Evolutionary conservation across 2,329 filamentous ascomycete genomes (phyloP).

Genomic region (Trichoderma brevicompactum): DNA sequence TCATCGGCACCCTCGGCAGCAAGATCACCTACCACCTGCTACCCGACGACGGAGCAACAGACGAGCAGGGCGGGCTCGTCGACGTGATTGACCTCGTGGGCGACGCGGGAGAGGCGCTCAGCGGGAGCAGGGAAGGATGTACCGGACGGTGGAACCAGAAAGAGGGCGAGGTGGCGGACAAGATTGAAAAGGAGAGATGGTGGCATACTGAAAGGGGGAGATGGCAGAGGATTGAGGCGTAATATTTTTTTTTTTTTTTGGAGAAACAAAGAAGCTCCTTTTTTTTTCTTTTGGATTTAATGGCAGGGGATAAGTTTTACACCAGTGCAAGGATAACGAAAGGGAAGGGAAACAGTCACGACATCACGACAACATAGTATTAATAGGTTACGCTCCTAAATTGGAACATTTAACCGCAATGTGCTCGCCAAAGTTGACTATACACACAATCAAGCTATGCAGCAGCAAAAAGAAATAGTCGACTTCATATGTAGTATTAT

Average conservation of each 20-base stretch:
- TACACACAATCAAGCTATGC: neutral
- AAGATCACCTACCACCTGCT: slow-evolving; percentile 63
- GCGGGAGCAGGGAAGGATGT: slow-evolving; percentile 47
- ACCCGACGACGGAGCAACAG: slow-evolving; percentile 60
- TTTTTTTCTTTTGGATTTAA: neutral
- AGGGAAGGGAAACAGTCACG: neutral
- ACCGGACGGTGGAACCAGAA: slow-evolving; percentile 53
- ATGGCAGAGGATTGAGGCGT: slow-evolving; percentile 43
- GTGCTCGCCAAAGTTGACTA: neutral
- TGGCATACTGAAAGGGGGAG: slow-evolving; percentile 55
- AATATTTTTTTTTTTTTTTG: neutral
- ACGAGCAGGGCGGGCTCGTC: slow-evolving; percentile 61
- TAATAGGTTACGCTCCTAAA: slow-evolving; percentile 1
- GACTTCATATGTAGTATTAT: slow-evolving; percentile 9
- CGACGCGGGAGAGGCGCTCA: slow-evolving; percentile 52
- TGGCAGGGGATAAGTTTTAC: neutral
- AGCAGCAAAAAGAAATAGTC: neutral
- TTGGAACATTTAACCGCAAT: neutral
- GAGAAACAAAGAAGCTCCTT: neutral
- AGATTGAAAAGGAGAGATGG: slow-evolving; percentile 55
- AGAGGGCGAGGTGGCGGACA: slow-evolving; percentile 46
- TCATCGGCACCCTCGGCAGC: slow-evolving; percentile 63
- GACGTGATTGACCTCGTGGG: slow-evolving; percentile 56
- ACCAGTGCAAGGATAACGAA: neutral
- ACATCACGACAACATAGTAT: slow-evolving; percentile 16